phyloP scores from a whole-genome alignment of 2,329 filamentous ascomycete genomes.

The Xylaria sp. region DNA sequence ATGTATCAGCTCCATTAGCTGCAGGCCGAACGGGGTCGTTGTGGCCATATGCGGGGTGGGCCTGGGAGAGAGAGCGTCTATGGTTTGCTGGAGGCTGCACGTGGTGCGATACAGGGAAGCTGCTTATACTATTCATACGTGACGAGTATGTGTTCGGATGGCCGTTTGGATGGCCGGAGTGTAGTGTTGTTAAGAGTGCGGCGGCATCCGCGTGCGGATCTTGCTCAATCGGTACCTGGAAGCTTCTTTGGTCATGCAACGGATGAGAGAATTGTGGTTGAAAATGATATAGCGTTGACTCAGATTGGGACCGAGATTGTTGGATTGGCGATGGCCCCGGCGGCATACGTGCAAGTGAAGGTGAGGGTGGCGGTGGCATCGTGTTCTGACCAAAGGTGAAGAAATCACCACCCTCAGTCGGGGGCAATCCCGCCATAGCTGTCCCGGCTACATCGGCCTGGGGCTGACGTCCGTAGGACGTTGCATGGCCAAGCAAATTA shows the following conservation, averaged over 20 bases:
- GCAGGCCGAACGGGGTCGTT: conserved; percentile 43
- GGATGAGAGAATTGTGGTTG: conserved; percentile 31
- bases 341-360: conserved; percentile 30
- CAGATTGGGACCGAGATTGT: conserved; percentile 42
- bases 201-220: conserved; percentile 46
- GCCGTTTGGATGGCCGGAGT: conserved; percentile 46
- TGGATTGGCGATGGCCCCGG: conserved; percentile 46
- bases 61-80: conserved; percentile 35
- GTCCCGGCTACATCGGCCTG: conserved; percentile 45
- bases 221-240: conserved; percentile 42
- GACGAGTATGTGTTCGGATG: conserved; percentile 41
- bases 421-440: conserved; percentile 45
- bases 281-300: conserved; percentile 23
- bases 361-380: conserved; percentile 42
- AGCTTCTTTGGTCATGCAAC: conserved; percentile 37
- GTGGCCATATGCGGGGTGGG: conserved; percentile 37
- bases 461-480: conserved; percentile 69
- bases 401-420: conserved; percentile 45
- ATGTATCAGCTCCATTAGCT: conserved; percentile 41
- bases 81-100: conserved; percentile 38
- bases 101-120: conserved; percentile 39
- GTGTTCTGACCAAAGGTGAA: conserved; percentile 44
- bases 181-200: conserved; percentile 48
- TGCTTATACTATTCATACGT: conserved; percentile 35
- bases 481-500: conserved; percentile 72